Conservation (phyloP, 805 yeast genomes). For the Novakomyces olei region DNA sequence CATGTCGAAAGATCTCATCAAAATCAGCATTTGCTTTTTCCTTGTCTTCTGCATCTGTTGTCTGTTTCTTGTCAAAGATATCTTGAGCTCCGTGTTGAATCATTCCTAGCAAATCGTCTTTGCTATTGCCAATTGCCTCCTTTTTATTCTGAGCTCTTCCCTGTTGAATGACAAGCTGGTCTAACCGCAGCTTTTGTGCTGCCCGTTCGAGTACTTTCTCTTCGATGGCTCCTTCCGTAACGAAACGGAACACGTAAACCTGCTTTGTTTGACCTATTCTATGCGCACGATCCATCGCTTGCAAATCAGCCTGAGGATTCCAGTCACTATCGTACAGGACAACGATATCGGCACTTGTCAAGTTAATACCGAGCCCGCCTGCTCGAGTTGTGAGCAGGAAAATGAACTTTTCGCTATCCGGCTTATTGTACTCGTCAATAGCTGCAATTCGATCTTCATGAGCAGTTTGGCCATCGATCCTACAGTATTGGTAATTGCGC, state of each 20-base stretch:
- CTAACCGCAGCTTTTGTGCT: slow-evolving; percentile 74
- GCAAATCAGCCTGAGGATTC: slow-evolving; percentile 96
- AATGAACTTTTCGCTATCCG: slow-evolving; percentile 59
- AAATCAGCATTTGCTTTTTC: too few relatives aligned
- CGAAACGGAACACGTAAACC: slow-evolving; percentile 56
- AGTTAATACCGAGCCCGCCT: slow-evolving; percentile 95
- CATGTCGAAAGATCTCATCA: slow-evolving; percentile 57
- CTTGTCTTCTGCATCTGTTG: slow-evolving; percentile 13
- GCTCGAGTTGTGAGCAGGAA: slow-evolving; percentile 85
- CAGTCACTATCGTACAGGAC: slow-evolving; percentile 82
- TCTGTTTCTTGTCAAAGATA: slow-evolving; percentile 29
- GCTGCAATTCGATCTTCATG: slow-evolving; percentile 84
- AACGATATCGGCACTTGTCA: slow-evolving; percentile 86
- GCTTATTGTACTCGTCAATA: slow-evolving; percentile 74
- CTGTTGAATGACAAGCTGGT: slow-evolving; percentile 70
- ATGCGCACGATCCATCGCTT: slow-evolving; percentile 97
- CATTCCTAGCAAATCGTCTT: slow-evolving; percentile 81
- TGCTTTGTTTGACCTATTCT: slow-evolving; percentile 84
- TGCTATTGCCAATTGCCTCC: too few relatives aligned
- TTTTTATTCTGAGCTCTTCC: too few relatives aligned
- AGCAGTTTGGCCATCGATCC: slow-evolving; percentile 84
- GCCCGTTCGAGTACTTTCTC: slow-evolving; percentile 59
- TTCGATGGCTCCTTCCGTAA: slow-evolving; percentile 58
- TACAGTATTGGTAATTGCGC: slow-evolving; percentile 43
- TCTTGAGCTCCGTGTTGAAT: slow-evolving; percentile 91